Evolutionary conservation across 148 eudicot species (phyloP), one percentile per base, ranked within the genome.

Genomic region (Cornus suecica): DNA sequence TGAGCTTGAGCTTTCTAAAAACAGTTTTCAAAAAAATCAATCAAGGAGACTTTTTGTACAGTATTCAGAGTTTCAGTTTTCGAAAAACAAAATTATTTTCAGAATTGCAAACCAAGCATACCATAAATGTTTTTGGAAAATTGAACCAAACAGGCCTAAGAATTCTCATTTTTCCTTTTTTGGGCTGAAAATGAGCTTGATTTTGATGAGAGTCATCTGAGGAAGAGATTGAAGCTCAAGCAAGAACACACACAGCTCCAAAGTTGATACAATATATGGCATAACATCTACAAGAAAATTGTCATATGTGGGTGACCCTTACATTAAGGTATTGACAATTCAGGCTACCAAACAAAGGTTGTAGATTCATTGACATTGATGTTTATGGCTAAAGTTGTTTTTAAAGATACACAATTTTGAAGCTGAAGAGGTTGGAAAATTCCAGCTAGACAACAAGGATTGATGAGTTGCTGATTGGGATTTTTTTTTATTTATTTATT

Each of bases 271-370:
- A 5, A 2, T 6, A 1, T 13, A 18, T 66, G 24, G 4, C 54
- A 48, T 37, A 37, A 37, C 42, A 37, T 37, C 9, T 37, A 4
- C 15, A 13, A 18, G 54, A 13, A 45, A 45, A 45, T 45, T 45
- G 52, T 13, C 15, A 13, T 45, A 9, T 45, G 11, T 45, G 52
- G 52, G 1, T 45, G 15, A 45, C 15, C 24, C 42, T 41, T 73
- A n/a, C 28, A 52, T 37, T 24, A 51, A 64, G 64, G 23, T 5
- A 13, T 42, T 26, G 62, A 65, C 2, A 5, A 20, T 48, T 26
- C 24, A n/a, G 42, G 28, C 69, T 70, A 76, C 68, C 26, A 52
- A 67, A 75, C 62, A 63, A 51, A 26, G 52, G 52, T 66, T 30
- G 27, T 32, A 62, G 54, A 67, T 75, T 14, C 32, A 23, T 25